phyloP scores from a whole-genome alignment of 441 rosid genomes.

The Heliophila coronopifolia region DNA sequence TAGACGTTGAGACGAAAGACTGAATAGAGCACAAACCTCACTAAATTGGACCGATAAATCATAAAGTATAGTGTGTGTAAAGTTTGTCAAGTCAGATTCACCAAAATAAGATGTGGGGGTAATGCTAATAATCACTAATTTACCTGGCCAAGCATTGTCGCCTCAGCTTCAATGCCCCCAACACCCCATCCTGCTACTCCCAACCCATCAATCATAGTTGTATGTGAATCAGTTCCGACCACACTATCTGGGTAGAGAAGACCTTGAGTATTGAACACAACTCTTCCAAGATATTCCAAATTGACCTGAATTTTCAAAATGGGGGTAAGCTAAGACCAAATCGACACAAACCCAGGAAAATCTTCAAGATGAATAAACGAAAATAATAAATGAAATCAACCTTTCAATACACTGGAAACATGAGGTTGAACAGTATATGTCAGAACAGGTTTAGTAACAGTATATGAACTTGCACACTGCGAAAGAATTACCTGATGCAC shows the following conservation, averaged over 20 bases:
- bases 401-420: not conserved
- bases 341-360: not conserved
- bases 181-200: slow-evolving; percentile 99
- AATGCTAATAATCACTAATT: not conserved
- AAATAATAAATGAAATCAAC: not conserved
- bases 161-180: slow-evolving; percentile 99
- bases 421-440: not conserved
- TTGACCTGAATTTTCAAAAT: slow-evolving; percentile 61
- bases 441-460: not conserved
- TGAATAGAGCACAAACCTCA: not conserved
- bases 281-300: slow-evolving; percentile 94
- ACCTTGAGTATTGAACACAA: slow-evolving; percentile 80
- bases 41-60: not conserved
- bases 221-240: slow-evolving; percentile 97
- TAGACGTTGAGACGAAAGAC: slow-evolving; percentile 11
- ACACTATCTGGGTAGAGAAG: slow-evolving; percentile 91
- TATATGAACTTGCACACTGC: not conserved
- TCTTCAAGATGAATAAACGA: not conserved
- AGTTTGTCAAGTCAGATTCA: too few species aligned
- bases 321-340: slow-evolving; percentile 12
- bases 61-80: not conserved
- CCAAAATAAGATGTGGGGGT: not conserved
- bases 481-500: slow-evolving; percentile 74
- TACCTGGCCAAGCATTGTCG: slow-evolving; percentile 99
- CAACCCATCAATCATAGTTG: slow-evolving; percentile 98